Evolutionary conservation across 2,329 filamentous ascomycete species (phyloP).

Genomic region (Cladosporium oxysporum): DNA sequence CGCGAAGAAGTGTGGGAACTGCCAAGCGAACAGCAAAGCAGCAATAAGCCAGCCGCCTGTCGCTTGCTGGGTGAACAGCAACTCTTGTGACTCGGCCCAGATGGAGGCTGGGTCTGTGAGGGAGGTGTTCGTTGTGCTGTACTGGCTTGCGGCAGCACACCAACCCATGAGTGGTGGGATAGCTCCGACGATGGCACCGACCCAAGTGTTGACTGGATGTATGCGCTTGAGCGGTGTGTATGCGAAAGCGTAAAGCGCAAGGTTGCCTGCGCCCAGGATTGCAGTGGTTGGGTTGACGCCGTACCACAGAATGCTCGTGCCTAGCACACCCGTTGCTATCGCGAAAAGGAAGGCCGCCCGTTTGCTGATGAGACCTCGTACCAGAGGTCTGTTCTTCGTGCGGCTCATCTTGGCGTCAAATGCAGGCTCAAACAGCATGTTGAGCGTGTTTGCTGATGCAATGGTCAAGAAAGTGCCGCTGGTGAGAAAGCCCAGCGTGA

Average conservation of each 20-base stretch:
- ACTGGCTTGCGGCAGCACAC: constrained; percentile 90
- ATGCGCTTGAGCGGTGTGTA: constrained; percentile 93
- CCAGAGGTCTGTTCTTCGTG: constrained; percentile 87
- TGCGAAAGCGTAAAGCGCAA: constrained; percentile 82
- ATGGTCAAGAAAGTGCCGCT: constrained; percentile 80
- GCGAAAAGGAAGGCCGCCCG: constrained; percentile 78
- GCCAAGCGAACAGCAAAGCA: constrained; percentile 86
- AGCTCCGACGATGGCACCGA: constrained; percentile 86
- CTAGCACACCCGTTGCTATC: constrained; percentile 66
- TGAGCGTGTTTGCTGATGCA: constrained; percentile 90
- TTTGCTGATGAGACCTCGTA: constrained; percentile 73
- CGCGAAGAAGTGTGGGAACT: constrained; percentile 98
- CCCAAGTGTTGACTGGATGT: constrained; percentile 88
- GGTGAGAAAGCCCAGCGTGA: constrained; percentile 91
- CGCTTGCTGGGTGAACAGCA: constrained; percentile 40
- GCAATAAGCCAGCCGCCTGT: constrained; percentile 86
- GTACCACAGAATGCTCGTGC: constrained; percentile 74
- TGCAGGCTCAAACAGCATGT: constrained; percentile 92
- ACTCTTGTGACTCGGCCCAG: constrained; percentile 34
- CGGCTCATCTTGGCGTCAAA: constrained; percentile 92
- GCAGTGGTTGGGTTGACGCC: constrained; percentile 95
- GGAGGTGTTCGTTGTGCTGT: constrained; percentile 52
- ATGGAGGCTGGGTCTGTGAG: constrained; percentile 25
- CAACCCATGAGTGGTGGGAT: constrained; percentile 98
- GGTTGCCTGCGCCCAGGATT: constrained; percentile 80